These are phyloP conservation scores for Acacia concinna DNA, from an alignment of 331 rosid genomes.

Conservation along the genomic window DNA sequence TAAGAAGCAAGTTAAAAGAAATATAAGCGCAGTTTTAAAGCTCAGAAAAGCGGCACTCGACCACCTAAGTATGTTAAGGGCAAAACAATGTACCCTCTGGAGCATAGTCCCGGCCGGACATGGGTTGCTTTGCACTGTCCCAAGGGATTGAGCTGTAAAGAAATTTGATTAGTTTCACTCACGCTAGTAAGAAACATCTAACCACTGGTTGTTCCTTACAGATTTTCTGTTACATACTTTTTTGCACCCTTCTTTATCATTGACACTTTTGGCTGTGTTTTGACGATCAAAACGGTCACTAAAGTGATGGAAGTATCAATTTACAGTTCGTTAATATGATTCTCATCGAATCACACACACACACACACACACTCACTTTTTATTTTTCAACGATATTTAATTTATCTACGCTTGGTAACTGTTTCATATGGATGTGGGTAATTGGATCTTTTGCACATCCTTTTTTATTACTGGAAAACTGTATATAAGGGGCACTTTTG, in stretches of 20 bases:
- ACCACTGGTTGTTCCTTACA: background rate
- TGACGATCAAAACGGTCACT: background rate
- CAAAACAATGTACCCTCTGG: constrained; percentile 83
- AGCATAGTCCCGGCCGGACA: constrained; percentile 68
- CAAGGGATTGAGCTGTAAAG: constrained; percentile 35
- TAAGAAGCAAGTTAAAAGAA: constrained; percentile 58
- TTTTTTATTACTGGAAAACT: background rate
- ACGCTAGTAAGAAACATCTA: constrained; percentile 22
- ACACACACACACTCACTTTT: background rate
- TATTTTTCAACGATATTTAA: background rate
- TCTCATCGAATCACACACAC: background rate
- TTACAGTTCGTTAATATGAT: background rate
- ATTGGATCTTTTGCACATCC: background rate
- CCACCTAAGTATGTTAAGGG: constrained; percentile 65
- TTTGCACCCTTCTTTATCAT: too few species aligned
- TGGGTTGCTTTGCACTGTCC: constrained; percentile 78
- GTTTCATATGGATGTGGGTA: background rate
- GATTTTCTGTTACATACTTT: constrained; percentile 15
- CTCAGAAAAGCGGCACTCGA: constrained; percentile 60
- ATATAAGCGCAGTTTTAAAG: constrained; percentile 41
- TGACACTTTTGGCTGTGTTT: background rate
- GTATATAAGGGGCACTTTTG: background rate
- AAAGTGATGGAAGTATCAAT: background rate
- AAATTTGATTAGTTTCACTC: constrained; percentile 12
- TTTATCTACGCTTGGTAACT: background rate